These are phyloP conservation scores for Cyclotella atomus DNA, from an alignment of 108 stramenopile genomes.

Conservation along the genomic window DNA sequence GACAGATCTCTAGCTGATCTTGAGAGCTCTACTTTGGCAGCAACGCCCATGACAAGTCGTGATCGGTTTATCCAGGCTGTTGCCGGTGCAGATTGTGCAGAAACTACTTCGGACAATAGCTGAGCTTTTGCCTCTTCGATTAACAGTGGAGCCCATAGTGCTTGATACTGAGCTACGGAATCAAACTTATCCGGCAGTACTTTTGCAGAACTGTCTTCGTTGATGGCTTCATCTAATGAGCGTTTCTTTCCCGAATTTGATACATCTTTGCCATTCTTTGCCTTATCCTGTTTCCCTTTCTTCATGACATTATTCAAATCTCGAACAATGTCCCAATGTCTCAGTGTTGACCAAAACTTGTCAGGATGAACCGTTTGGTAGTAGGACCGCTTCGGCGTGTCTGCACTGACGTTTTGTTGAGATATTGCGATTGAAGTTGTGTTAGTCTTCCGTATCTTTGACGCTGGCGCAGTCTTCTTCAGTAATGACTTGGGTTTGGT, in stretches of 20 bases:
- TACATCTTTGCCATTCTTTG: slow-evolving; percentile 11
- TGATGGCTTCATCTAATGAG: slow-evolving; percentile 6
- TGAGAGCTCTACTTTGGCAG: slow-evolving; percentile 36
- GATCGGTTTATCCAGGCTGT: slow-evolving; percentile 29
- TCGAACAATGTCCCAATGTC: slow-evolving; percentile 46
- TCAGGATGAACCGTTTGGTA: slow-evolving; percentile 46
- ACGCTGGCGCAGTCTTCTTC: neutral
- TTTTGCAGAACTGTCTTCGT: neutral
- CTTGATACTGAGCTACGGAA: slow-evolving; percentile 46
- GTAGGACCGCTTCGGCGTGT: slow-evolving; percentile 20
- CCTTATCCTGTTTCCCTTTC: neutral
- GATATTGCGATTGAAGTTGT: neutral
- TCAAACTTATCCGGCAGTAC: slow-evolving; percentile 52
- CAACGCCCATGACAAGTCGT: slow-evolving; percentile 17
- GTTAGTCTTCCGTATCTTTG: neutral
- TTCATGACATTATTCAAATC: slow-evolving; percentile 43
- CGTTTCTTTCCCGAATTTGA: slow-evolving; percentile 16
- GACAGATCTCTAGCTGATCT: slow-evolving; percentile 25
- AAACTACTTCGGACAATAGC: slow-evolving; percentile 47
- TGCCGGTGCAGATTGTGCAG: slow-evolving; percentile 35
- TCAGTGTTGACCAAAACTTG: slow-evolving; percentile 38
- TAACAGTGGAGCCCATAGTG: slow-evolving; percentile 53
- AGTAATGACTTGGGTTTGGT: neutral
- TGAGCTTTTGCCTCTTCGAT: slow-evolving; percentile 59
- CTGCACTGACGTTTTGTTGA: neutral